Conservation (phyloP, 148 eudicot species). For the Chenopodium suecicum region DNA sequence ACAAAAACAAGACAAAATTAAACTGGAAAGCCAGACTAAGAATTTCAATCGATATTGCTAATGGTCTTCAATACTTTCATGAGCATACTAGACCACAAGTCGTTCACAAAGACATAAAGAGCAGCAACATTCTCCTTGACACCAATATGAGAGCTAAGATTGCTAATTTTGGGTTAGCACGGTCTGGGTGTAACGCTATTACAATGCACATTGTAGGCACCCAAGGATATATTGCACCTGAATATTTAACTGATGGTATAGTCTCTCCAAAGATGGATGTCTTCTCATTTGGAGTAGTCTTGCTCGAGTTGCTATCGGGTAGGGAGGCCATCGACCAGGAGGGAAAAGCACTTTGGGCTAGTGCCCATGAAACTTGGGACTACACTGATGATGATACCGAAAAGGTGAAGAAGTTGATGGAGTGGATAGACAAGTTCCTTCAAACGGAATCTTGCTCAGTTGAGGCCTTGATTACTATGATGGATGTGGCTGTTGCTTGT, state of each 20-base stretch:
- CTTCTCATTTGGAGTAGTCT: constrained; percentile 79
- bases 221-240: constrained; percentile 96
- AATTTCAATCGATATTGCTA: constrained; percentile 79
- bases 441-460: constrained; percentile 41
- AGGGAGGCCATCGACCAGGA: constrained; percentile 63
- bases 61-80: constrained; percentile 89
- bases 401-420: constrained; percentile 39
- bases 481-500: constrained; percentile 70
- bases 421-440: constrained; percentile 52
- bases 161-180: constrained; percentile 89
- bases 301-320: constrained; percentile 77
- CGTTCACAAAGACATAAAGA: constrained; percentile 93
- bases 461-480: constrained; percentile 52
- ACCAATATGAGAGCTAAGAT: constrained; percentile 77
- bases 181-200: constrained; percentile 88
- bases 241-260: constrained; percentile 73
- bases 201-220: constrained; percentile 96
- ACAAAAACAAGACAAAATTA: constrained; percentile 42
- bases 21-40: constrained; percentile 75
- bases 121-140: constrained; percentile 83
- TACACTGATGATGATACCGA: constrained; percentile 37
- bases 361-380: constrained; percentile 40
- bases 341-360: constrained; percentile 60
- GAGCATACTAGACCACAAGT: constrained; percentile 87
- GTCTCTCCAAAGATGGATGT: constrained; percentile 88